phyloP scores from a whole-genome alignment of 176 grass and related monocot genomes.

The Hyparrhenia diplandra region DNA sequence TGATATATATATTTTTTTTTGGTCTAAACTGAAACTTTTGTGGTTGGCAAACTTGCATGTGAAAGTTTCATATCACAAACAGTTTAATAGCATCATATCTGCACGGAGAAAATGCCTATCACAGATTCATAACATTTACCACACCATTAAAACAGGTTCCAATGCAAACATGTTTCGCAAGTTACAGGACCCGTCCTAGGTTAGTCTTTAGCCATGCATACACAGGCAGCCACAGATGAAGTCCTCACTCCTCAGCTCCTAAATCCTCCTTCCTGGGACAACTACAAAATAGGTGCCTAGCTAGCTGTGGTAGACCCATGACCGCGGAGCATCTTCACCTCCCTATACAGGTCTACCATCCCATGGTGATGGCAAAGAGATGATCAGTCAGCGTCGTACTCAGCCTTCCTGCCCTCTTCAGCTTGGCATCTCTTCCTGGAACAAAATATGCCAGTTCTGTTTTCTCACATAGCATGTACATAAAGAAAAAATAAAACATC shows the following conservation, averaged over 20 bases:
- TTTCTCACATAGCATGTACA: background rate
- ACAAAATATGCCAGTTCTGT: background rate
- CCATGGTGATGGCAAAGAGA: background rate
- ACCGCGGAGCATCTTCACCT: background rate
- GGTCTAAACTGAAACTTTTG: too few relatives aligned
- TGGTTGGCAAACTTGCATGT: too few relatives aligned
- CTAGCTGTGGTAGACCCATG: background rate
- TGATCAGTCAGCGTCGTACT: background rate
- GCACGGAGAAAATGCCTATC: too few relatives aligned
- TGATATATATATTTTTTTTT: too few relatives aligned
- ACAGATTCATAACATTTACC: too few relatives aligned
- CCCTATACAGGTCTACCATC: background rate
- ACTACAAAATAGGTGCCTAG: background rate
- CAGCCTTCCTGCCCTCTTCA: background rate
- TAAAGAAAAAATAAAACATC: background rate
- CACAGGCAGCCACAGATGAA: background rate
- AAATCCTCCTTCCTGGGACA: background rate
- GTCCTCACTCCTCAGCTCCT: background rate
- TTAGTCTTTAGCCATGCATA: background rate
- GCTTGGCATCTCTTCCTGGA: slow-evolving; percentile 6
- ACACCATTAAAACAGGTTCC: background rate
- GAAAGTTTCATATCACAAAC: too few relatives aligned
- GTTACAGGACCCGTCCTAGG: too few relatives aligned
- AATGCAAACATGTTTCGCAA: background rate
- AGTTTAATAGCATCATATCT: too few relatives aligned